Evolutionary conservation across 2,329 filamentous ascomycete genomes (phyloP).

Genomic region (Catunica adiposa): DNA sequence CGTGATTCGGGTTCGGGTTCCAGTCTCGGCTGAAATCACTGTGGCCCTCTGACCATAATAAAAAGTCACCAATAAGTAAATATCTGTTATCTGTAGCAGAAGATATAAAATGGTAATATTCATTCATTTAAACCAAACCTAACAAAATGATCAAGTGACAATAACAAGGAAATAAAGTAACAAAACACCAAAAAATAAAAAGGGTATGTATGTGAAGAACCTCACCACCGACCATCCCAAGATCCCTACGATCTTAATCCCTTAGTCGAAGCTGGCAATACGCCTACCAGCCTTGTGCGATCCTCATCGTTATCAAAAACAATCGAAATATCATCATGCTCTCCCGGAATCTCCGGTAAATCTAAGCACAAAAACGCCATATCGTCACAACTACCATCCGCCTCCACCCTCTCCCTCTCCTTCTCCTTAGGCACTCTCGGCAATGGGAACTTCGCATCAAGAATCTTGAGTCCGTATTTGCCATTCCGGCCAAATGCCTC

Average conservation of each 20-base stretch:
- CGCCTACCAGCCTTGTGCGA: conserved; percentile 34
- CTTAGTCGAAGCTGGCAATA: conserved; percentile 41
- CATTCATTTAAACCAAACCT: not conserved
- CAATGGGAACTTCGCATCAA: conserved; percentile 80
- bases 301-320: conserved; percentile 62
- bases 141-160: not conserved
- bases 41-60: no score
- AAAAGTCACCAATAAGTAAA: no score
- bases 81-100: no score
- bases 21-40: no score
- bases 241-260: conserved; percentile 22
- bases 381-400: conserved; percentile 27
- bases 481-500: conserved; percentile 48
- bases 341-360: conserved; percentile 72
- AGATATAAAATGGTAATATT: not conserved
- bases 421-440: conserved; percentile 43
- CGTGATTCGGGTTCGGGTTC: no score
- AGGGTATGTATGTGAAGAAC: not conserved
- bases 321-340: conserved; percentile 83
- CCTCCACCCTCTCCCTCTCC: conserved; percentile 24
- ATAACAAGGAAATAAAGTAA: not conserved
- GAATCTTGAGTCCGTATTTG: conserved; percentile 59
- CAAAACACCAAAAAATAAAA: not conserved
- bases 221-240: not conserved
- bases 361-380: conserved; percentile 71